Evolutionary conservation across 441 rosid genomes (phyloP).

Genomic region (Theobroma grandiflorum): DNA sequence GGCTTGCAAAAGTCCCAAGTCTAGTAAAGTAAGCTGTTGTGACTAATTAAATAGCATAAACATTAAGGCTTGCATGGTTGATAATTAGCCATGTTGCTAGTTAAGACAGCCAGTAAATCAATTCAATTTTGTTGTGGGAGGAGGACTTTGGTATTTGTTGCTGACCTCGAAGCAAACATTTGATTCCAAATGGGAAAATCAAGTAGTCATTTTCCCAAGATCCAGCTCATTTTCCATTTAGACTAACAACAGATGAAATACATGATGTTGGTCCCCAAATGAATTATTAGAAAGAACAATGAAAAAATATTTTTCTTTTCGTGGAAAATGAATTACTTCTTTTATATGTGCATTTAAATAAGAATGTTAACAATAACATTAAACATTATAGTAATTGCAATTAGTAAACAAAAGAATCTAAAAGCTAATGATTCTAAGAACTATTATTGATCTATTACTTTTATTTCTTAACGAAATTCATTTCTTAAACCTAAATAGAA

Average conservation of each 20-base stretch:
- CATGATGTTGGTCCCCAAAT: background rate
- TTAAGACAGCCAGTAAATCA: no score
- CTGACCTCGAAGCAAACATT: background rate
- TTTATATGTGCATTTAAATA: background rate
- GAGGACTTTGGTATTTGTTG: background rate
- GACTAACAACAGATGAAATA: background rate
- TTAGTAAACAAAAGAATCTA: no score
- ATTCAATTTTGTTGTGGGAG: background rate
- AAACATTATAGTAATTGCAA: background rate
- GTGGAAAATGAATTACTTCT: background rate
- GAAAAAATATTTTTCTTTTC: background rate
- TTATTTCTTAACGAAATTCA: background rate
- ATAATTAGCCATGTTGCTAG: no score
- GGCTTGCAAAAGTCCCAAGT: no score
- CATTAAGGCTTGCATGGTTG: no score
- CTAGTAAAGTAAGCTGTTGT: no score
- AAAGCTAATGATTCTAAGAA: no score
- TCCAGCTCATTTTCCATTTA: background rate
- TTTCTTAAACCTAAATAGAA: background rate
- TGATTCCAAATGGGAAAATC: background rate
- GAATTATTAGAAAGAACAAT: background rate
- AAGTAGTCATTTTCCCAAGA: background rate
- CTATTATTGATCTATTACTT: no score
- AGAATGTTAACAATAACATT: background rate
- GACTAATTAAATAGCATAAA: no score